phyloP scores from a whole-genome alignment of 306 rosid species.

The Corylus americana region DNA sequence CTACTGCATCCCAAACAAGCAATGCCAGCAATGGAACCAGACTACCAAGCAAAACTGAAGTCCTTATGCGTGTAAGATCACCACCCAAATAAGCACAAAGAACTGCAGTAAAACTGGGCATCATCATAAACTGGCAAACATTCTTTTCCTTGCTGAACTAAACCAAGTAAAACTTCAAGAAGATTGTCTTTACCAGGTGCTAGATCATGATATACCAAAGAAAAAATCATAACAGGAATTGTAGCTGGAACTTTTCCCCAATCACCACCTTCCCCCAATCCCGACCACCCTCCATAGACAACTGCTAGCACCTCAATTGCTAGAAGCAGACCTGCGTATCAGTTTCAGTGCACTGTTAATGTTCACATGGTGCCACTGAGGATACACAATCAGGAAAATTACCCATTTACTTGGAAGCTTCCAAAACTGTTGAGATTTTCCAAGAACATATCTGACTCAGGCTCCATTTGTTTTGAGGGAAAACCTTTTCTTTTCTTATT shows the following conservation, averaged over 20 bases:
- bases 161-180: neutral
- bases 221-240: constrained; percentile 62
- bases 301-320: constrained; percentile 58
- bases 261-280: constrained; percentile 47
- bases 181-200: constrained; percentile 49
- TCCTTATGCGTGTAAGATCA: constrained; percentile 56
- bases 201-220: constrained; percentile 73
- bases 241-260: constrained; percentile 59
- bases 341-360: constrained; percentile 7
- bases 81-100: constrained; percentile 79
- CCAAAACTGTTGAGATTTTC: neutral
- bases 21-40: constrained; percentile 59
- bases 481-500: too few species aligned
- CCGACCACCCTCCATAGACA: constrained; percentile 59
- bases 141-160: neutral
- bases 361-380: neutral
- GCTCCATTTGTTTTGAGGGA: too few species aligned
- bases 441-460: neutral
- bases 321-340: constrained; percentile 55
- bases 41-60: constrained; percentile 65
- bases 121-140: neutral
- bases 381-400: too few species aligned
- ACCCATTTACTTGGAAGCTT: too few species aligned
- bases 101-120: constrained; percentile 42
- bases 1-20: constrained; percentile 70